Evolutionary conservation across 2,329 filamentous ascomycete species (phyloP).

Genomic region (Trichoderma sp.): DNA sequence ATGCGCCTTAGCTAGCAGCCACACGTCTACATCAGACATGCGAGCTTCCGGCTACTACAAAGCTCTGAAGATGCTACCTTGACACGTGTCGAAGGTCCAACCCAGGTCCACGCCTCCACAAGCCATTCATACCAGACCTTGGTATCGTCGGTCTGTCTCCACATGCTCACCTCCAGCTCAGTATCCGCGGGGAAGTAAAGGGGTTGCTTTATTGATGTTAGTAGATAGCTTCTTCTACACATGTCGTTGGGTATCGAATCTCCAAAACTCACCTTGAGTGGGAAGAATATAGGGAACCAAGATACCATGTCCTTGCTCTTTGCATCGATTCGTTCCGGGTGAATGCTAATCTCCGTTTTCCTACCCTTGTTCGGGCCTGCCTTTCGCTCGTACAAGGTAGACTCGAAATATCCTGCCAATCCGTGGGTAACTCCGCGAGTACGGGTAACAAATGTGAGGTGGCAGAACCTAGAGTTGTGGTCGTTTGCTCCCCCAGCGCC

Average conservation of each 20-base stretch:
- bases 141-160: conserved; percentile 90
- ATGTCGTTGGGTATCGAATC: background rate
- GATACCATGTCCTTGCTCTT: conserved; percentile 99
- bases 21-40: conserved; percentile 64
- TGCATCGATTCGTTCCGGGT: conserved; percentile 84
- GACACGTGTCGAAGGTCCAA: conserved; percentile 60
- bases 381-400: conserved; percentile 75
- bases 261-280: conserved; percentile 70
- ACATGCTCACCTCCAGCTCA: conserved; percentile 90
- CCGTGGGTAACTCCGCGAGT: conserved; percentile 86
- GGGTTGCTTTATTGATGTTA: conserved; percentile 61
- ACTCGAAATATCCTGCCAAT: conserved; percentile 92
- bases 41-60: conserved; percentile 68
- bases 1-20: background rate
- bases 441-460: conserved; percentile 74
- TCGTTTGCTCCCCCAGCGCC: conserved; percentile 82
- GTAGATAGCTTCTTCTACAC: background rate
- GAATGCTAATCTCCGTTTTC: conserved; percentile 84
- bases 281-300: conserved; percentile 99
- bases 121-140: conserved; percentile 99
- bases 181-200: conserved; percentile 82
- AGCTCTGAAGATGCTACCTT: conserved; percentile 67
- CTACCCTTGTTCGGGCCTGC: conserved; percentile 38
- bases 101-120: conserved; percentile 77
- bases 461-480: conserved; percentile 82